Percentiles rank a stretch among this genome's conserved stretches.
These are phyloP conservation scores for Aspergillus cavernicola DNA, from an alignment of 495 filamentous ascomycete genomes.

Conservation along the genomic window DNA sequence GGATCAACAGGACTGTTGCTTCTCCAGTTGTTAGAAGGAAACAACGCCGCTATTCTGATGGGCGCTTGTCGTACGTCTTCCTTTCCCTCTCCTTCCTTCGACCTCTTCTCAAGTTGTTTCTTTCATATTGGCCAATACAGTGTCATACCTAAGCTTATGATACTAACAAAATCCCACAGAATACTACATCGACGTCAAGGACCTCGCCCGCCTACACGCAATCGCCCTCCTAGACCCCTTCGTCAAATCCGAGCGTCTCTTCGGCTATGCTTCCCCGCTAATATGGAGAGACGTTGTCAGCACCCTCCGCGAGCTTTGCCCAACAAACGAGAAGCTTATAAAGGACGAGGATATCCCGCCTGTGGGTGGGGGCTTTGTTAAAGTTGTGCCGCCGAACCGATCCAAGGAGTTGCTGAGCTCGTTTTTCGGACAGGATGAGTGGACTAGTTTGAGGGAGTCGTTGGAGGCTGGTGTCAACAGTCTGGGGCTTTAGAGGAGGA, in stretches of 20 bases:
- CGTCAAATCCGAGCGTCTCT: conserved; percentile 43
- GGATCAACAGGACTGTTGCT: conserved; percentile 21
- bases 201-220: conserved; percentile 46
- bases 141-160: too few relatives aligned
- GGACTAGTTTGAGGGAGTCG: conserved; percentile 1
- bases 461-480: conserved; percentile 1
- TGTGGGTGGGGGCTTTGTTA: conserved; percentile 6
- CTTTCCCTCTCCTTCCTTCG: background rate
- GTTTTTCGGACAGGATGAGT: conserved; percentile 14
- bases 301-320: conserved; percentile 17
- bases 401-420: conserved; percentile 13
- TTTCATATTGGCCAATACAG: too few relatives aligned
- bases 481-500: too few relatives aligned
- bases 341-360: background rate
- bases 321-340: conserved; percentile 10
- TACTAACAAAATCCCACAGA: conserved; percentile 18
- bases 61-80: conserved; percentile 22
- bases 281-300: conserved; percentile 19
- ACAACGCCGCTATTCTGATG: conserved; percentile 8
- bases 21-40: conserved; percentile 23
- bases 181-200: conserved; percentile 46
- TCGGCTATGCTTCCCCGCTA: conserved; percentile 22
- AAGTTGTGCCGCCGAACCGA: conserved; percentile 4
- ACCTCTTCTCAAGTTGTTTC: background rate
- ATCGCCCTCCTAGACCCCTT: conserved; percentile 40